Conservation (phyloP, 2,329 filamentous ascomycete species). For the Scedosporium dehoogii region DNA sequence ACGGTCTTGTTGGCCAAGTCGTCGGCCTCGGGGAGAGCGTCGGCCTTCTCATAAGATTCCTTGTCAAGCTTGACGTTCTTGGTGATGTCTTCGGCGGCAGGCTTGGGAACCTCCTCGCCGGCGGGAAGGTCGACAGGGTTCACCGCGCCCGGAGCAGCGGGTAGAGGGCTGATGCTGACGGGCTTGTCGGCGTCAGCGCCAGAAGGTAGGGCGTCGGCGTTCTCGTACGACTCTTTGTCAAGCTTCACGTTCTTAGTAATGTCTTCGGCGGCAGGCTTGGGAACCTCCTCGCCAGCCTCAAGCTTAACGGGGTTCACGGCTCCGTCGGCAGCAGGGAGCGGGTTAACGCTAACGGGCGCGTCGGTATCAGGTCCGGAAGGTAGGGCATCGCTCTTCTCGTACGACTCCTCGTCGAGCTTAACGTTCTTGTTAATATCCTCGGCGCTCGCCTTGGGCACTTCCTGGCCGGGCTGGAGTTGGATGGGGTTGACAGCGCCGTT, state of each 20-base stretch:
- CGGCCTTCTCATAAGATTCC: slow-evolving; percentile 75
- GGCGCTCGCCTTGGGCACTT: slow-evolving; percentile 52
- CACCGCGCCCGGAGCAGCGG: slow-evolving; percentile 50
- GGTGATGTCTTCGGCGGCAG: slow-evolving; percentile 57
- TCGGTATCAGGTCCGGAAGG: slow-evolving; percentile 1
- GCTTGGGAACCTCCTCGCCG: slow-evolving; percentile 71
- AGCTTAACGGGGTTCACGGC: slow-evolving; percentile 72
- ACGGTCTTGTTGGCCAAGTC: slow-evolving; percentile 47
- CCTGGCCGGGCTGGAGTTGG: slow-evolving; percentile 67
- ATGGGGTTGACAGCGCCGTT: slow-evolving; percentile 68
- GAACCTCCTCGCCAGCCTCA: slow-evolving; percentile 71
- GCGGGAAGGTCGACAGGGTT: slow-evolving; percentile 74
- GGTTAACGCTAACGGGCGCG: slow-evolving; percentile 47
- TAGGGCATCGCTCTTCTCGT: slow-evolving; percentile 66
- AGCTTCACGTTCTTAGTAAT: slow-evolving; percentile 62
- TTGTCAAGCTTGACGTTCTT: slow-evolving; percentile 67
- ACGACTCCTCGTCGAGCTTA: slow-evolving; percentile 72
- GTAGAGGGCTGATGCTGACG: slow-evolving; percentile 50
- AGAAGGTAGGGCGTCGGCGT: not conserved
- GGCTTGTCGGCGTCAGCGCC: slow-evolving; percentile 52
- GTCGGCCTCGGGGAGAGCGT: slow-evolving; percentile 54
- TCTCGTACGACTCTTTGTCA: slow-evolving; percentile 77
- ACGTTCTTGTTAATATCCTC: slow-evolving; percentile 64
- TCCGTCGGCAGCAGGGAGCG: slow-evolving; percentile 51
- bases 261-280: slow-evolving; percentile 58